phyloP scores from a whole-genome alignment of 2,329 filamentous ascomycete genomes.

The Aspergillus fumigatus region DNA sequence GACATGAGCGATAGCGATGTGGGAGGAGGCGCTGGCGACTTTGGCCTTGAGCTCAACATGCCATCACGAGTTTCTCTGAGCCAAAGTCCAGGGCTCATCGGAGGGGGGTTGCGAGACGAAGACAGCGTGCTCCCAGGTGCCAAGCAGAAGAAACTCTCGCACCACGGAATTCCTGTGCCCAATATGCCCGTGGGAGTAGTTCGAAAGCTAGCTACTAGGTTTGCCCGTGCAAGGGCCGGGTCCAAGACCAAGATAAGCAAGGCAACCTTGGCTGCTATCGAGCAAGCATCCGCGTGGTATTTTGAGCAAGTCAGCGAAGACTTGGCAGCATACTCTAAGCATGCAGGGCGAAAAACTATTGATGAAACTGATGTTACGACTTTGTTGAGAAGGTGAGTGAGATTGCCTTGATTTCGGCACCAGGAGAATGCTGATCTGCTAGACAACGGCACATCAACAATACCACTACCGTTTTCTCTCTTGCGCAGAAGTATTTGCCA shows the following conservation, averaged over 20 bases:
- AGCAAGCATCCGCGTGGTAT: conserved; percentile 83
- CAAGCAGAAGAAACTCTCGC: conserved; percentile 58
- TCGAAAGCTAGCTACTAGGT: conserved; percentile 61
- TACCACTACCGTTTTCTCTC: conserved; percentile 71
- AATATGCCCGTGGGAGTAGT: conserved; percentile 69
- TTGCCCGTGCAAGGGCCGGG: conserved; percentile 62
- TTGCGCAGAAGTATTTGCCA: conserved; percentile 79
- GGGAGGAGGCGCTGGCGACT: conserved; percentile 22
- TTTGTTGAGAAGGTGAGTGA: conserved; percentile 72
- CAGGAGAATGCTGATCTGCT: conserved; percentile 31
- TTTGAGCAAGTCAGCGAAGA: conserved; percentile 85
- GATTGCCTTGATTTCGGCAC: not conserved
- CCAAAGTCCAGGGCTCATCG: conserved; percentile 29
- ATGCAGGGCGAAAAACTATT: conserved; percentile 78
- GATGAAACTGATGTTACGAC: conserved; percentile 79
- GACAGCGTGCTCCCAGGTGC: conserved; percentile 22
- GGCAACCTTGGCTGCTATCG: conserved; percentile 69
- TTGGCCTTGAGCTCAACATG: conserved; percentile 29
- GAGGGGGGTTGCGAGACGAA: conserved; percentile 34
- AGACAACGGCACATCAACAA: conserved; percentile 74
- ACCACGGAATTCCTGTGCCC: conserved; percentile 70
- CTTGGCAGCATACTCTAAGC: conserved; percentile 70
- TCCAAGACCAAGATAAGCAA: conserved; percentile 66
- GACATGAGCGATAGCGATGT: conserved; percentile 23
- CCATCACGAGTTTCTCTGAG: conserved; percentile 26